These are phyloP conservation scores for Sugiyamaella chiloensis DNA, from an alignment of 805 yeast species.

Conservation along the genomic window DNA sequence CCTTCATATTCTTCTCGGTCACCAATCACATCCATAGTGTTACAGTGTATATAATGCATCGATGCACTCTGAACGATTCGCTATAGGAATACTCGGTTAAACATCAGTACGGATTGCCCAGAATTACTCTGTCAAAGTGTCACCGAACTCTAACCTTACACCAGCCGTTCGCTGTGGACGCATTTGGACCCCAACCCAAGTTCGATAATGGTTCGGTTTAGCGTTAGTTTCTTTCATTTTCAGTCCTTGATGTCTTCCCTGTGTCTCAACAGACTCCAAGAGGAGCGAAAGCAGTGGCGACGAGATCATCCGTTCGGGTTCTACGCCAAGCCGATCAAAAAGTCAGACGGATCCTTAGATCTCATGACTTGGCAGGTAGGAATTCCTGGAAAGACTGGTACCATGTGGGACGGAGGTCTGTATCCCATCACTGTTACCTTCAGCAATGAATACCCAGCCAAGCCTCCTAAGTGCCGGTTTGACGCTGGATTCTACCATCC, in stretches of 20 bases:
- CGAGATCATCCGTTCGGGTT: constrained; percentile 98
- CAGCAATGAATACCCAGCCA: constrained; percentile 88
- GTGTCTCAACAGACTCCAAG: constrained; percentile 81
- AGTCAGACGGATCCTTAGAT: constrained; percentile 79
- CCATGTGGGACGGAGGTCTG: constrained; percentile 87
- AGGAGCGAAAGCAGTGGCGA: constrained; percentile 96
- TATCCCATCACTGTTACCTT: constrained; percentile 80
- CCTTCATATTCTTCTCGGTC: no score
- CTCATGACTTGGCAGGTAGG: constrained; percentile 91
- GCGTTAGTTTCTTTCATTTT: no score
- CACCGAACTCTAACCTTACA: no score
- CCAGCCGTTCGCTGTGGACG: no score
- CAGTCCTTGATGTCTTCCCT: constrained; percentile 48
- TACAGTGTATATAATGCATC: no score
- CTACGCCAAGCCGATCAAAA: constrained; percentile 83
- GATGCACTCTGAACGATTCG: no score
- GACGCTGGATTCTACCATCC: constrained; percentile 94
- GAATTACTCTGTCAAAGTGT: no score
- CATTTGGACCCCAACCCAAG: no score
- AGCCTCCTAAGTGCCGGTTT: constrained; percentile 91
- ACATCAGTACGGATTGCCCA: no score
- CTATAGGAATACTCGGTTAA: no score
- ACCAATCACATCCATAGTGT: no score
- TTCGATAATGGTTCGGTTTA: no score
- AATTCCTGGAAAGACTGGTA: constrained; percentile 85